Base-by-base conservation (phyloP, 2,329 filamentous ascomycete genomes). In the Dendrostoma leiphaemia region DNA sequence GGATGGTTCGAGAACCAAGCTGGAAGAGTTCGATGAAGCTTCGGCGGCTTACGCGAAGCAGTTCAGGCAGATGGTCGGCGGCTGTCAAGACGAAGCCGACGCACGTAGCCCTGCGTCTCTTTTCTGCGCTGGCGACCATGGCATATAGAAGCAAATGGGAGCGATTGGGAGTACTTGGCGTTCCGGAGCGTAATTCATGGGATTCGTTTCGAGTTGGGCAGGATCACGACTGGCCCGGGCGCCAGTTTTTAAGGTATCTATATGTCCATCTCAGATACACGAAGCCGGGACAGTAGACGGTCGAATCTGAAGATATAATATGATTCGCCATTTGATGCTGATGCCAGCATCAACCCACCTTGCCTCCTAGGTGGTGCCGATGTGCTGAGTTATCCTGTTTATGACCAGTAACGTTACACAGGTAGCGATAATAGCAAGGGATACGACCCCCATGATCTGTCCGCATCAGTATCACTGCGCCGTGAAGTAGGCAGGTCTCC, bases 11-110 rank as follows among this genome's bases (percentile, higher is more conserved):
- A 60, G 63, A n/a, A 69, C 74, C 10, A 68, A 67, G 2, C 59
- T 72, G 1, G 65, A 63, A 4, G 72, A 73, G 0, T 60, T 84
- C 2, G 71, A 73, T 7, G 64, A 67, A 2, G 68, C 70, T 2
- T 80, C 84, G 2, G 57, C 67, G 1, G 71, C 77, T 6, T 91
- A 86, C 63, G 73, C 80, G 4, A 64, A 70, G 0, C 63, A 74
- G 13, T 93, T 94, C 64, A 80, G 84, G 40, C 69, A 71, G 48
- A 73, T 81, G 3, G 78, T 90, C 13, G 91, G 91, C n/a, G 82
- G 81, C 1, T 96, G 91, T 63, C 60, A 61, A 44, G 6, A 47
- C 52, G 51, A 51, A 12, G 31, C 28, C 4, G 24, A 65, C 63
- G 53, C 64, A 29, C 61, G 70, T n/a, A 67, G 69, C 24, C 73